A percentile compares a stretch with the other conserved stretches of the same genome.
Conservation (phyloP, 2,329 filamentous ascomycete species). For the Dactylonectria estremocensis region DNA sequence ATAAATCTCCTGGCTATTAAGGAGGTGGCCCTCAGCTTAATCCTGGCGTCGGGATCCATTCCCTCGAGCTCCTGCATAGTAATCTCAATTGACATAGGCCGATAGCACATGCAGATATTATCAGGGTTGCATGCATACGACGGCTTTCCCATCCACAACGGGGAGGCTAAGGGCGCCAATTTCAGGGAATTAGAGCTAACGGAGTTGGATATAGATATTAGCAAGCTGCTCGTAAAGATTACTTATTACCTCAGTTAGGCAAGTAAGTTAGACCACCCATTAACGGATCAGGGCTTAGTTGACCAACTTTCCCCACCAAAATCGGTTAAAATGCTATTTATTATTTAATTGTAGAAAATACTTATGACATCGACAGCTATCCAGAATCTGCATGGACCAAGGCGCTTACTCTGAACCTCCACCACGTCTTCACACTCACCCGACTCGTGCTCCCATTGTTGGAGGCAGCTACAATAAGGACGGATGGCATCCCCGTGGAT, state of each 20-base stretch:
- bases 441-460: slow-evolving; percentile 73
- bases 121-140: background rate
- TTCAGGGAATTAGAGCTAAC: slow-evolving; percentile 1
- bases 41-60: background rate
- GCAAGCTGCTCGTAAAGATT: slow-evolving; percentile 6
- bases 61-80: slow-evolving; percentile 12
- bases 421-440: slow-evolving; percentile 78
- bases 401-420: slow-evolving; percentile 75
- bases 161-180: slow-evolving; percentile 16
- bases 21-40: slow-evolving; percentile 4
- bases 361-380: slow-evolving; percentile 70
- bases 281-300: too few species aligned
- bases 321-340: too few species aligned
- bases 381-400: slow-evolving; percentile 73
- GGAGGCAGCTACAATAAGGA: slow-evolving; percentile 50
- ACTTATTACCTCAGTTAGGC: background rate
- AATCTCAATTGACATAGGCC: slow-evolving; percentile 8
- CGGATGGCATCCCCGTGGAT: slow-evolving; percentile 58
- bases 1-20: background rate
- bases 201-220: slow-evolving; percentile 10
- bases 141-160: background rate
- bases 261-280: too few species aligned
- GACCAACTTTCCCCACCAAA: too few species aligned
- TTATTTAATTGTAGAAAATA: too few species aligned
- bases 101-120: slow-evolving; percentile 7